Conservation (phyloP, 225 moss, liverwort and hornwort genomes). For the Lunularia cruciata region DNA sequence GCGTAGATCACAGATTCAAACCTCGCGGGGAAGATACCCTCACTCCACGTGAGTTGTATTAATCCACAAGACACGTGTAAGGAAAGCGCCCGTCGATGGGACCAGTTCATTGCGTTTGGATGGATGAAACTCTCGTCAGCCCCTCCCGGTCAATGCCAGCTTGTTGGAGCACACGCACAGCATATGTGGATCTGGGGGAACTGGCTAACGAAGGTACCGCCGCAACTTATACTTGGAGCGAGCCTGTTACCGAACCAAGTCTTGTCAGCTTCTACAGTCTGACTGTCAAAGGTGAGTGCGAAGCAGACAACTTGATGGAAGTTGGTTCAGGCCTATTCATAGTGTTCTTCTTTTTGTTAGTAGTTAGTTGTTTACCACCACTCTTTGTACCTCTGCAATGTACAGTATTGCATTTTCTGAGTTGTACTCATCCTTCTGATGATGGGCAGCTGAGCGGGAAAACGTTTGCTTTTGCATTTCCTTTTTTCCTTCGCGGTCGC, state of each 20-base stretch:
- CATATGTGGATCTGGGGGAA: constrained; percentile 9
- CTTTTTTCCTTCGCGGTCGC: no score
- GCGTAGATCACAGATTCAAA: not conserved
- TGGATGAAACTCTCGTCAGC: not conserved
- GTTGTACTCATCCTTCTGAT: no score
- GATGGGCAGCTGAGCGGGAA: no score
- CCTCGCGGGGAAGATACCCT: not conserved
- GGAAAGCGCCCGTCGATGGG: not conserved
- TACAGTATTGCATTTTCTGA: no score
- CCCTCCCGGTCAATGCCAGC: constrained; percentile 10
- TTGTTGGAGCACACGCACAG: constrained; percentile 11
- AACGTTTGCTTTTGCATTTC: no score
- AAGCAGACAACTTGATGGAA: constrained; percentile 1
- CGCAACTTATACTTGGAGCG: not conserved
- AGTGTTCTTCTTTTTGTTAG: no score
- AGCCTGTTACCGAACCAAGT: not conserved
- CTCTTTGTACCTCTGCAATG: no score
- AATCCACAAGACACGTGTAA: not conserved
- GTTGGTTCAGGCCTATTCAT: not conserved
- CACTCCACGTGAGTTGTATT: constrained; percentile 8
- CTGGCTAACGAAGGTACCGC: not conserved
- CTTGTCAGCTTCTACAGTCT: not conserved
- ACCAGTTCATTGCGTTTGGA: not conserved
- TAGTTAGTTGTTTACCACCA: no score
- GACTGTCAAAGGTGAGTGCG: not conserved